A percentile compares a stretch with the other conserved stretches of the same genome.
Evolutionary conservation across 306 rosid genomes (phyloP).

Genomic region (Coriaria nepalensis): DNA sequence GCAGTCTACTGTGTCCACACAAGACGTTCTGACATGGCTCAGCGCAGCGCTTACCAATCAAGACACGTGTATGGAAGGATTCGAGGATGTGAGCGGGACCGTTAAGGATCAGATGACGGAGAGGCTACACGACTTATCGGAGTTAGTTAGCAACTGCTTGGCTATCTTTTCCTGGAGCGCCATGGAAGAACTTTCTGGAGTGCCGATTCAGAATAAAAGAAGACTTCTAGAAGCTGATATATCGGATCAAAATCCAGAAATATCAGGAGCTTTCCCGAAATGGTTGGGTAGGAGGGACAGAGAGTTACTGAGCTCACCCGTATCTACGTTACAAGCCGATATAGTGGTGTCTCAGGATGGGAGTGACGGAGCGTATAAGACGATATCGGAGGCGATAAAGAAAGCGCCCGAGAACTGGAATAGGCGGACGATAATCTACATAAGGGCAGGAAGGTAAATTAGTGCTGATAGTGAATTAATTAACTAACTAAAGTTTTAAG

Average conservation of each 20-base stretch:
- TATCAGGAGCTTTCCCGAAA: conserved; percentile 33
- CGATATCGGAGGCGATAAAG: conserved; percentile 65
- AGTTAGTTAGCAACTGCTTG: conserved; percentile 65
- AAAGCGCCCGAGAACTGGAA: conserved; percentile 42
- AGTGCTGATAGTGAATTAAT: too few relatives aligned
- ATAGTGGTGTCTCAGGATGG: conserved; percentile 53
- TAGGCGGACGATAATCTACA: conserved; percentile 48
- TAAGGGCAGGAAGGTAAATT: conserved; percentile 83
- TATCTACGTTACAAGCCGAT: conserved; percentile 47
- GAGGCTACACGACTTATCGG: conserved; percentile 43
- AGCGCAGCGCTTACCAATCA: conserved; percentile 75
- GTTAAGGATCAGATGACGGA: conserved; percentile 37
- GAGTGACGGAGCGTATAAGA: conserved; percentile 38
- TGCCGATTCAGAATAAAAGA: conserved; percentile 57
- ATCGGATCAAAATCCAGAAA: conserved; percentile 16
- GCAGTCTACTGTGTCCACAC: conserved; percentile 10
- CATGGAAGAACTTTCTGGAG: conserved; percentile 46
- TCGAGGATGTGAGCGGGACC: conserved; percentile 26
- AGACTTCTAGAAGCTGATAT: conserved; percentile 30
- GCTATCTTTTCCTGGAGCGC: conserved; percentile 43
- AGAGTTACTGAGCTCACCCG: conserved; percentile 34
- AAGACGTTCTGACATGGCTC: conserved; percentile 77
- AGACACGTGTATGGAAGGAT: conserved; percentile 74
- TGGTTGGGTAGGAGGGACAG: conserved; percentile 55
- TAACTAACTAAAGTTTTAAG: too few relatives aligned